A percentile compares a stretch with the other conserved stretches of the same genome.
phyloP scores from a whole-genome alignment of 371 early-diverging fungal species.

The Syncephalastrum contaminatum region DNA sequence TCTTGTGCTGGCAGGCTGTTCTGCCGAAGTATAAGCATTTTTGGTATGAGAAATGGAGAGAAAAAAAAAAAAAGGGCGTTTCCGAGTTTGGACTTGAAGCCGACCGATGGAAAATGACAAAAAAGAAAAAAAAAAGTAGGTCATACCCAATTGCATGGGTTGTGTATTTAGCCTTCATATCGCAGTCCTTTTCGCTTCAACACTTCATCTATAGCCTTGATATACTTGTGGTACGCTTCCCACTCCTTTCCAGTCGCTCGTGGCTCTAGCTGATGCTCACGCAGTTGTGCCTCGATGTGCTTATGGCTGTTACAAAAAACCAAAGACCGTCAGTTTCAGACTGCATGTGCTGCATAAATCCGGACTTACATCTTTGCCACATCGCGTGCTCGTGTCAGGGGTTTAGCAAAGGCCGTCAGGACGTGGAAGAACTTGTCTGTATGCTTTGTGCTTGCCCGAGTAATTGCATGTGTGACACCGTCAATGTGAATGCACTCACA shows the following conservation, averaged over 20 bases:
- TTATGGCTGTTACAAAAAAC: slow-evolving; percentile 25
- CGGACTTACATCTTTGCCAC: slow-evolving; percentile 43
- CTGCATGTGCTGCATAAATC: background rate
- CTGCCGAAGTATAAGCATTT: slow-evolving; percentile 14
- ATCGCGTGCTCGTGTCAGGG: slow-evolving; percentile 39
- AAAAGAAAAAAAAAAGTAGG: slow-evolving; percentile 1
- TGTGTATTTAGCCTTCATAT: slow-evolving; percentile 21
- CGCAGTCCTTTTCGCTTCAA: slow-evolving; percentile 47
- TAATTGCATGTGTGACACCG: slow-evolving; percentile 32
- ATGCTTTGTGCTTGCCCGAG: slow-evolving; percentile 26
- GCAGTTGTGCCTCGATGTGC: slow-evolving; percentile 32
- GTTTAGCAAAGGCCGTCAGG: slow-evolving; percentile 27
- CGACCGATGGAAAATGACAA: background rate
- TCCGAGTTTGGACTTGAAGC: slow-evolving; percentile 1
- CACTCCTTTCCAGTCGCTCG: slow-evolving; percentile 32
- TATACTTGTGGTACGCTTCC: slow-evolving; percentile 44
- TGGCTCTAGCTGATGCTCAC: slow-evolving; percentile 19
- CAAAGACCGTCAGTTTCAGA: background rate
- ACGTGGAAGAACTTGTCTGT: slow-evolving; percentile 40
- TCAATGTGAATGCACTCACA: slow-evolving; percentile 40
- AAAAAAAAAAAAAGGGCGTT: slow-evolving; percentile 1
- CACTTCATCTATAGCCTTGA: slow-evolving; percentile 30
- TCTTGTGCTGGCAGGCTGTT: slow-evolving; percentile 12
- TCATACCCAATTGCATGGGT: slow-evolving; percentile 2
- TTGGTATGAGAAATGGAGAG: slow-evolving; percentile 1